A percentile compares a stretch with the other conserved stretches of the same genome.
Conservation (phyloP, 148 eudicot genomes). For the Persicaria maculosa region DNA sequence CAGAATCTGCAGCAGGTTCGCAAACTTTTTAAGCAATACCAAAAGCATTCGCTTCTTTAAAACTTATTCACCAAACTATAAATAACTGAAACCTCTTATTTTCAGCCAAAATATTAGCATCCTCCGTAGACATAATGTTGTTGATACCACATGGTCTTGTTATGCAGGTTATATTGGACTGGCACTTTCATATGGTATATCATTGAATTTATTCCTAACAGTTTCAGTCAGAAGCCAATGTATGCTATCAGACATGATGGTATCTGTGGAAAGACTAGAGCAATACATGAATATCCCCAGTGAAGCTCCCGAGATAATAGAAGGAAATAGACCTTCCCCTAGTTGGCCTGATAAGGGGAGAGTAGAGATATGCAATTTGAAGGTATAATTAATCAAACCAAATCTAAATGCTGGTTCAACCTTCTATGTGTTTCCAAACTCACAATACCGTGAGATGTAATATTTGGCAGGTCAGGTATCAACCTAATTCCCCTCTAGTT, state of each 20-base stretch:
- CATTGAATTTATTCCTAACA: slow-evolving; percentile 23
- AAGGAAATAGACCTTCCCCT: slow-evolving; percentile 21
- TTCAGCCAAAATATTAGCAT: too few relatives aligned
- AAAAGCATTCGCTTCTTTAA: slow-evolving; percentile 8
- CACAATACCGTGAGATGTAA: neutral
- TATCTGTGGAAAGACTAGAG: slow-evolving; percentile 33
- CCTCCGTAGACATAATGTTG: neutral
- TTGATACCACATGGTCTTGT: neutral
- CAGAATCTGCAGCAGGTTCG: slow-evolving; percentile 18
- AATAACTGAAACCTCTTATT: neutral
- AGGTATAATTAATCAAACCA: slow-evolving; percentile 19
- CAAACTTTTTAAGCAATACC: neutral
- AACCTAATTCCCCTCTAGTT: slow-evolving; percentile 27
- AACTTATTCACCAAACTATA: neutral
- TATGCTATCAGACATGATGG: slow-evolving; percentile 18
- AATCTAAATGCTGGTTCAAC: neutral
- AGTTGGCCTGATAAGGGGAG: slow-evolving; percentile 31
- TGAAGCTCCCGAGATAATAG: slow-evolving; percentile 35
- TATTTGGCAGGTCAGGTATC: slow-evolving; percentile 26
- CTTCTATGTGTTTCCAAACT: neutral
- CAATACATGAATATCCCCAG: slow-evolving; percentile 40
- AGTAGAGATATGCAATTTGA: slow-evolving; percentile 27
- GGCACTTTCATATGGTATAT: slow-evolving; percentile 31
- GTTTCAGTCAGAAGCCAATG: slow-evolving; percentile 24
- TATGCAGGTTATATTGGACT: slow-evolving; percentile 32